Evolutionary conservation across 768 basidiomycete species (phyloP).

Genomic region (Agrocybe pediades): DNA sequence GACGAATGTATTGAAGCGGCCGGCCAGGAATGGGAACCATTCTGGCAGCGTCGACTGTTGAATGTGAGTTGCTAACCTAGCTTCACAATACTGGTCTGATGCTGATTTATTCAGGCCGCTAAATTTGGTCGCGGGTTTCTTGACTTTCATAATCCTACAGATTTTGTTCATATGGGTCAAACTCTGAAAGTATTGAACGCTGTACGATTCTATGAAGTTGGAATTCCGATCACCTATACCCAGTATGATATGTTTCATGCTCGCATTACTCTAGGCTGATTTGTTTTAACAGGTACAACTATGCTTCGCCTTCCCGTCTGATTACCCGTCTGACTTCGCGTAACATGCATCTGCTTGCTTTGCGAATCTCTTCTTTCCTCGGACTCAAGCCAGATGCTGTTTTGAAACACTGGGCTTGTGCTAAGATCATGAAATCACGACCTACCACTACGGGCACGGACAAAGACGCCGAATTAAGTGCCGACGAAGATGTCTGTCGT

Average conservation of each 20-base stretch:
- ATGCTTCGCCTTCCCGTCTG: constrained; percentile 79
- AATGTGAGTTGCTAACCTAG: constrained; percentile 63
- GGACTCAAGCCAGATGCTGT: constrained; percentile 84
- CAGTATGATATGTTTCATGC: constrained; percentile 58
- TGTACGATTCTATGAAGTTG: constrained; percentile 88
- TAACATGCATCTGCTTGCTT: constrained; percentile 88
- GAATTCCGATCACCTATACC: constrained; percentile 88
- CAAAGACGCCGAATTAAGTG: constrained; percentile 55
- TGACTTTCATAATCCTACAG: constrained; percentile 89
- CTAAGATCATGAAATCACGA: constrained; percentile 81
- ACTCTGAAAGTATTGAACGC: constrained; percentile 93
- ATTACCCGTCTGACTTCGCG: constrained; percentile 83
- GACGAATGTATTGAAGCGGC: constrained; percentile 95
- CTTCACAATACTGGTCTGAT: too few relatives aligned
- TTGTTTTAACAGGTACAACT: constrained; percentile 65
- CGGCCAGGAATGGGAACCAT: constrained; percentile 86
- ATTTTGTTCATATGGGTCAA: constrained; percentile 92
- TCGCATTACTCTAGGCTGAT: not conserved
- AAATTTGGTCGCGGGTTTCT: constrained; percentile 94
- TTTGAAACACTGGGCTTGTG: constrained; percentile 93
- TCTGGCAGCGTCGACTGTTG: constrained; percentile 86
- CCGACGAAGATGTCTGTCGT: constrained; percentile 78
- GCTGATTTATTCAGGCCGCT: constrained; percentile 65
- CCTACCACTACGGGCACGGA: constrained; percentile 54
- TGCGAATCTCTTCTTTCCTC: constrained; percentile 86